Conservation (phyloP, 108 stramenopile genomes). For the Skeletonema costatum region DNA sequence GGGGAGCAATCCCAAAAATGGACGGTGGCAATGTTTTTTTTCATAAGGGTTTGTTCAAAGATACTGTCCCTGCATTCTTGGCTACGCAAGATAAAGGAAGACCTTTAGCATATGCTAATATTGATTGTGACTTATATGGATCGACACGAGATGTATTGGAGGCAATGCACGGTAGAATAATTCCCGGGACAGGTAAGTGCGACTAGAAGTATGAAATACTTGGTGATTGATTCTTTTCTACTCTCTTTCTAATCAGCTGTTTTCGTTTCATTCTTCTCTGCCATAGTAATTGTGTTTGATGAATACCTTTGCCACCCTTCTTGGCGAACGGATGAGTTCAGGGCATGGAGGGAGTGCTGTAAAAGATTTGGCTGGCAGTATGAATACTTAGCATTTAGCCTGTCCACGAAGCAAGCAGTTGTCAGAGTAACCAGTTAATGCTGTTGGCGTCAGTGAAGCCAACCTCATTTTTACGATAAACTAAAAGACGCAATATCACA, state of each 20-base stretch:
- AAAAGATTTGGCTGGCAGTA: constrained; percentile 90
- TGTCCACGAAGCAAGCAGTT: constrained; percentile 83
- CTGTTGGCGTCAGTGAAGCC: neutral
- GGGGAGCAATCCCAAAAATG: constrained; percentile 68
- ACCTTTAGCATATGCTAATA: constrained; percentile 83
- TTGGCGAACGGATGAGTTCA: constrained; percentile 88
- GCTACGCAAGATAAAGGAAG: constrained; percentile 51
- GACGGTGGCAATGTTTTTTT: constrained; percentile 65
- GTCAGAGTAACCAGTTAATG: constrained; percentile 64
- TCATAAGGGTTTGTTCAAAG: constrained; percentile 83
- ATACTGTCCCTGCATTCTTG: constrained; percentile 74
- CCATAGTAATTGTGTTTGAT: constrained; percentile 74
- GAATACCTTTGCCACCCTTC: constrained; percentile 85
- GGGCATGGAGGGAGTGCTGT: constrained; percentile 85
- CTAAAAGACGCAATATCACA: neutral
- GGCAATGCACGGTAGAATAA: constrained; percentile 73
- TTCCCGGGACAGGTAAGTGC: constrained; percentile 55
- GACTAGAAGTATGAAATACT: no score
- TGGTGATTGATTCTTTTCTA: no score
- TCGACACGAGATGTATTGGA: constrained; percentile 81
- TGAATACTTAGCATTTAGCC: constrained; percentile 84
- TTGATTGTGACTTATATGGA: constrained; percentile 88
- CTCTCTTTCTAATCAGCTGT: no score
- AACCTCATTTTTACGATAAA: neutral
- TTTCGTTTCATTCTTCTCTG: no score